These are phyloP conservation scores for Gastrolobium bilobum DNA, from an alignment of 306 rosid species.

Conservation along the genomic window DNA sequence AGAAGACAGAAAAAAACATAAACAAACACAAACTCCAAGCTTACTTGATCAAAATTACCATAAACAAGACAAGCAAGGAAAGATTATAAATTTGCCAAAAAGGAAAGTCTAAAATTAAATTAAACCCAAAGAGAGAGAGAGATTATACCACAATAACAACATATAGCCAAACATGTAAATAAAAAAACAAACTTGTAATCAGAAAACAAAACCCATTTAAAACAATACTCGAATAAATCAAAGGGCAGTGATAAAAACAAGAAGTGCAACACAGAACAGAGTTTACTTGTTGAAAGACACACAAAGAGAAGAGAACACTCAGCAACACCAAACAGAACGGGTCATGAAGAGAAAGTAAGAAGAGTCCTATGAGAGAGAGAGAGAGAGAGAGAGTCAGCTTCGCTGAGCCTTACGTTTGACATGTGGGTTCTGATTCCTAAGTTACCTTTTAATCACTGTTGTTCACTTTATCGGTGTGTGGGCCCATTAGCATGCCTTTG, in stretches of 20 bases:
- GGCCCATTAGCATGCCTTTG: slow-evolving; percentile 31
- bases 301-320: slow-evolving; percentile 35
- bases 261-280: slow-evolving; percentile 38
- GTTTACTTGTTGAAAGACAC: slow-evolving; percentile 52
- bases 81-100: slow-evolving; percentile 17
- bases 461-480: slow-evolving; percentile 40
- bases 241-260: slow-evolving; percentile 31
- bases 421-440: slow-evolving; percentile 42
- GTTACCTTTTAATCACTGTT: slow-evolving; percentile 25
- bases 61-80: slow-evolving; percentile 24
- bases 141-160: neutral
- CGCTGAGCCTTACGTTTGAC: slow-evolving; percentile 42
- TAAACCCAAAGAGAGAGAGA: neutral
- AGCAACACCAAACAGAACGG: slow-evolving; percentile 43
- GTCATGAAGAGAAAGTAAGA: slow-evolving; percentile 15
- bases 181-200: slow-evolving; percentile 29
- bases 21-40: slow-evolving; percentile 26
- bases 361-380: neutral
- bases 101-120: slow-evolving; percentile 15
- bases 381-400: slow-evolving; percentile 34
- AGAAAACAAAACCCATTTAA: slow-evolving; percentile 40
- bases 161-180: neutral
- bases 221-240: neutral
- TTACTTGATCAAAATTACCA: slow-evolving; percentile 34
- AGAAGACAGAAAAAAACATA: neutral